Evolutionary conservation across 306 rosid species (phyloP).

Genomic region (Trifolium pratense): DNA sequence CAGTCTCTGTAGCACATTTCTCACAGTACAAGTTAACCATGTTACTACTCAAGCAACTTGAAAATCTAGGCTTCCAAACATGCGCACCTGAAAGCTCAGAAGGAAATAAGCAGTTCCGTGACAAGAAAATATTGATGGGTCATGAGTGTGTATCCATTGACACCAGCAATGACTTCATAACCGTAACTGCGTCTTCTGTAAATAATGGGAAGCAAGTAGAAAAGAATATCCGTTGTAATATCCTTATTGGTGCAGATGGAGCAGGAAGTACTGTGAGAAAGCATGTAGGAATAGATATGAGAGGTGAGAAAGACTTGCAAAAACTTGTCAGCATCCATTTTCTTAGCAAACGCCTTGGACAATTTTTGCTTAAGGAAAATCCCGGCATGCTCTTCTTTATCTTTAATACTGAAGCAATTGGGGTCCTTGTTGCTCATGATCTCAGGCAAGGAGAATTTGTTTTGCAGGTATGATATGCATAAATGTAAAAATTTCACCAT

Average conservation of each 20-base stretch:
- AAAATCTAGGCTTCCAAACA: constrained; percentile 63
- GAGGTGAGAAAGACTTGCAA: constrained; percentile 86
- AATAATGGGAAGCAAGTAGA: constrained; percentile 59
- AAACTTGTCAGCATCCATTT: constrained; percentile 89
- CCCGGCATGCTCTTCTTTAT: constrained; percentile 96
- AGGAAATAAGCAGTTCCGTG: constrained; percentile 46
- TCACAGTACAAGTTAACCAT: constrained; percentile 78
- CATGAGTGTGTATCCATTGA: constrained; percentile 78
- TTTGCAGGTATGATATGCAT: constrained; percentile 71
- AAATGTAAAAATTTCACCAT: constrained; percentile 7
- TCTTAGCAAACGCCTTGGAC: constrained; percentile 83
- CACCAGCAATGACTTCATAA: constrained; percentile 54
- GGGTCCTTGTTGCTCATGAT: constrained; percentile 97
- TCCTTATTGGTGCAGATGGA: constrained; percentile 86
- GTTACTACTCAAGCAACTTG: constrained; percentile 71
- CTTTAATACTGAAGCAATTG: constrained; percentile 89
- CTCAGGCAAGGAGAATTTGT: constrained; percentile 94
- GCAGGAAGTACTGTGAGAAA: constrained; percentile 87
- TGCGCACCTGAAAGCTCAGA: constrained; percentile 51
- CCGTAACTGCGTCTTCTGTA: constrained; percentile 61
- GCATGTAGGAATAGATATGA: constrained; percentile 79
- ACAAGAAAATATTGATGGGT: constrained; percentile 69
- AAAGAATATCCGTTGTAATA: constrained; percentile 63
- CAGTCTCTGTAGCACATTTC: constrained; percentile 89
- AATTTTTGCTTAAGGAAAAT: constrained; percentile 78